phyloP scores from a whole-genome alignment of 768 basidiomycete species.

The Leucosporidium scottii region DNA sequence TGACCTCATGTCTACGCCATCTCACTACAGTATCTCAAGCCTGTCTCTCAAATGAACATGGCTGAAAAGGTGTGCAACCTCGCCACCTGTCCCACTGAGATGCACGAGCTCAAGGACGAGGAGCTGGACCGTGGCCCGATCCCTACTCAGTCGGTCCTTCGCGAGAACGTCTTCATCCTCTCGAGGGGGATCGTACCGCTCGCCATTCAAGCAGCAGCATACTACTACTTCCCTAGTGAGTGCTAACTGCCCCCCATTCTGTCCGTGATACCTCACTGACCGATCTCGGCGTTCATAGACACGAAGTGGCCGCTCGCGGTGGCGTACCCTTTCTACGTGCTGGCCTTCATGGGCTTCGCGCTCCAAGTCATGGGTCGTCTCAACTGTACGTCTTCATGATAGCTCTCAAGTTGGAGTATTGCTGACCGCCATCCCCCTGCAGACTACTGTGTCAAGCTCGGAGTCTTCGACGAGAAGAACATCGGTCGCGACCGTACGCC shows the following conservation, averaged over 20 bases:
- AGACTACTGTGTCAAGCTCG: constrained; percentile 22
- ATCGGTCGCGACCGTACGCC: constrained; percentile 27
- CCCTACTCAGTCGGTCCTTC: background rate
- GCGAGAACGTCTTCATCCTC: constrained; percentile 24
- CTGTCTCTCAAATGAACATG: constrained; percentile 8
- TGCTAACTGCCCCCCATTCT: background rate
- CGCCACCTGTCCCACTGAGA: constrained; percentile 16
- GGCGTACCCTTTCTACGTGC: constrained; percentile 21
- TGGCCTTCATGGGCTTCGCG: constrained; percentile 13
- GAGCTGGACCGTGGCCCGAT: constrained; percentile 19
- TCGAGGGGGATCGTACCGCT: constrained; percentile 6
- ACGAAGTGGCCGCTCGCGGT: constrained; percentile 14
- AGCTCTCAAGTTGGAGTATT: no score
- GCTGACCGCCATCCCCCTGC: background rate
- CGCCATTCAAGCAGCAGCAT: background rate
- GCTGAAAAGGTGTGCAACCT: constrained; percentile 20
- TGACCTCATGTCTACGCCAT: background rate
- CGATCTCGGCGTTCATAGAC: background rate
- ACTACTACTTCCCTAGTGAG: constrained; percentile 15
- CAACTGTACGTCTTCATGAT: background rate
- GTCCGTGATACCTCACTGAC: no score
- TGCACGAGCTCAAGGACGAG: constrained; percentile 22
- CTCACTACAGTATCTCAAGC: constrained; percentile 18
- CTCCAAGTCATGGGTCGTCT: constrained; percentile 5
- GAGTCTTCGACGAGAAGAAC: constrained; percentile 23